Percentiles rank a stretch among this genome's conserved stretches.
phyloP scores from a whole-genome alignment of 2,329 filamentous ascomycete genomes.

The Magnaporthales sp. region DNA sequence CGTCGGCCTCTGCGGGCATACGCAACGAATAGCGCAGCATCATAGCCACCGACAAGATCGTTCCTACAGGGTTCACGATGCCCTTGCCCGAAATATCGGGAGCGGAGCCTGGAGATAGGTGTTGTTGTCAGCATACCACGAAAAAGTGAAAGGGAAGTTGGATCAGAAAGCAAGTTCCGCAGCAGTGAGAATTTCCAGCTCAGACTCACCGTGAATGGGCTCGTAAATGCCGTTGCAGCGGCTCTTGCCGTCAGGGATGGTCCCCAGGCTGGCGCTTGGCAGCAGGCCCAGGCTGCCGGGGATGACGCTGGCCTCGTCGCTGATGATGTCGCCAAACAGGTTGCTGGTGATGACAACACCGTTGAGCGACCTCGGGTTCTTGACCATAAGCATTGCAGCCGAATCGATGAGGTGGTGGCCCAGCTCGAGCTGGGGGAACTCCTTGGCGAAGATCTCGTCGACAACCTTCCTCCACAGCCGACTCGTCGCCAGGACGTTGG shows the following conservation, averaged over 20 bases:
- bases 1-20: slow-evolving; percentile 65
- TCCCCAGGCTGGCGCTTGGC: slow-evolving; percentile 79
- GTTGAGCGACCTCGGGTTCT: slow-evolving; percentile 81
- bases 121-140: neutral
- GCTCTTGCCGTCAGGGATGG: slow-evolving; percentile 75
- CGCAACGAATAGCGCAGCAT: slow-evolving; percentile 90
- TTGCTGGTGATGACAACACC: slow-evolving; percentile 91
- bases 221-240: slow-evolving; percentile 94
- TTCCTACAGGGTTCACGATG: slow-evolving; percentile 86
- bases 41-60: slow-evolving; percentile 89
- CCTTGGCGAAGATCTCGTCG: slow-evolving; percentile 72
- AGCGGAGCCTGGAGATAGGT: slow-evolving; percentile 57
- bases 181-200: slow-evolving; percentile 4
- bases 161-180: neutral
- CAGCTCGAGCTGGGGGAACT: slow-evolving; percentile 80
- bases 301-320: slow-evolving; percentile 90
- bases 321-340: slow-evolving; percentile 92
- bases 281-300: slow-evolving; percentile 82
- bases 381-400: slow-evolving; percentile 96
- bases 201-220: slow-evolving; percentile 80
- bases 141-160: neutral
- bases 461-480: slow-evolving; percentile 85
- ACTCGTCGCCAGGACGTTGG: slow-evolving; percentile 77
- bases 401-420: slow-evolving; percentile 90
- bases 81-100: slow-evolving; percentile 90